phyloP scores from a whole-genome alignment of 2,329 filamentous ascomycete species.

The Colletotrichum navitas region DNA sequence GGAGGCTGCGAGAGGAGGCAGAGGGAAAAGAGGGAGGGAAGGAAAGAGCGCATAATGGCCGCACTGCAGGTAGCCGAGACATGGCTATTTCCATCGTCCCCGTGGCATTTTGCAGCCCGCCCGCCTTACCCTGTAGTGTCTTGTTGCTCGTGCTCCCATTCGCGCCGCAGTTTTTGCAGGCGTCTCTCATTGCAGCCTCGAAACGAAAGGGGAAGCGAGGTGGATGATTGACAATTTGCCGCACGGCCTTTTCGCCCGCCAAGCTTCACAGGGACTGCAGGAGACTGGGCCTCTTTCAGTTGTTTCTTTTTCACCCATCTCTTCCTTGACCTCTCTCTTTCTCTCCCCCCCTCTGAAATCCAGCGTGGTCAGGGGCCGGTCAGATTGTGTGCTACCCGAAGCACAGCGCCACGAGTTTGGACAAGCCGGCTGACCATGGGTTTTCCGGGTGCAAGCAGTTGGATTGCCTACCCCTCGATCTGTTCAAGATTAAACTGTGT shows the following conservation, averaged over 20 bases:
- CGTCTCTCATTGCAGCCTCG: not conserved
- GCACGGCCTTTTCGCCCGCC: conserved; percentile 20
- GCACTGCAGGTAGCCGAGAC: conserved; percentile 40
- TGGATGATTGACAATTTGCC: conserved; percentile 4
- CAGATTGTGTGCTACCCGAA: conserved; percentile 30
- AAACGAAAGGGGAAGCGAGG: not conserved
- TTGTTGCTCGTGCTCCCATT: not conserved
- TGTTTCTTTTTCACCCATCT: conserved; percentile 4
- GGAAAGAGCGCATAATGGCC: conserved; percentile 2
- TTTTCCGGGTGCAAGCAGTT: conserved; percentile 3
- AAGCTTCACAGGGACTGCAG: conserved; percentile 21
- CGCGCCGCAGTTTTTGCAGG: not conserved
- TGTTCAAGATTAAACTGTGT: not conserved
- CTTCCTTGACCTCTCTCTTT: not conserved
- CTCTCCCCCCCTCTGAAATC: not conserved
- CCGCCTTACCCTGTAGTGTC: conserved; percentile 2
- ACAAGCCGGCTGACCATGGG: not conserved
- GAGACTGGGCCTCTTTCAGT: conserved; percentile 8
- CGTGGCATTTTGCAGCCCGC: conserved; percentile 9
- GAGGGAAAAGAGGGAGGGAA: not conserved
- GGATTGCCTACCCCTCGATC: conserved; percentile 11
- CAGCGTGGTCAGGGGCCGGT: conserved; percentile 21
- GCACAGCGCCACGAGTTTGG: conserved; percentile 25
- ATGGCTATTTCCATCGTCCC: conserved; percentile 20
- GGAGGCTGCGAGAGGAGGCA: not conserved